Evolutionary conservation across 805 yeast species (phyloP), one percentile per base, ranked within the genome.

Genomic region (Lipomyces lipofer): DNA sequence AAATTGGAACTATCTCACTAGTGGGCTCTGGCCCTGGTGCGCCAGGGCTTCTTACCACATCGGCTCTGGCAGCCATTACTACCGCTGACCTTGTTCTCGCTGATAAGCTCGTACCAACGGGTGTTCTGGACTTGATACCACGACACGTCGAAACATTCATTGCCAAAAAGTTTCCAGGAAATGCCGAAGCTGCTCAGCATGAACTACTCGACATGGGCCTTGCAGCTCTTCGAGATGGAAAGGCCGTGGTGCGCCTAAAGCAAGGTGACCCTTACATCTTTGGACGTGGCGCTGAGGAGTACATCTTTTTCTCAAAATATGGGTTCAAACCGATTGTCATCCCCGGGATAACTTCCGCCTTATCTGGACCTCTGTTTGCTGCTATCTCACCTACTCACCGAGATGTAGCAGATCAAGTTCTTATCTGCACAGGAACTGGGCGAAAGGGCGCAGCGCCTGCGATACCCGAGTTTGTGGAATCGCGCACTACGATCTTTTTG

Each of bases 261-360:
- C 98, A 92, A 71, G 98, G 98, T 30, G 98, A 92, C 69, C 98
- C 98, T 8, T 92, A 89, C 69, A 87, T 92, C 29, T 92, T 88
- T 68, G 98, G 98, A 2, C 81, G 98, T 59, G 98, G 98, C 42
- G 97, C 96, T 38, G 98, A 92, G 71, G 98, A 92, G 66, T 88
- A 70, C 67, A 64, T 80, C 8, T 91, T 75, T 67, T 92, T 92
- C 70, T 65, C 76, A 27, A 64, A 75, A 21, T 79, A 85, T 63
- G 96, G 96, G 0, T 88, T 66, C 63, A 75, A 69, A 17, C 95
- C 96, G 13, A 63, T 69, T 4, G 96, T 92, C 1, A 66, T 92
- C 9, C 92, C 97, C 0, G 98, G 98, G 1, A 77, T 92, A 49
- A 84, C 96, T 4, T 88, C 96, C 2, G 95, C 97, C 0, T 75